Evolutionary conservation across 108 stramenopile genomes (phyloP).

Genomic region (Nitzschia sp.): DNA sequence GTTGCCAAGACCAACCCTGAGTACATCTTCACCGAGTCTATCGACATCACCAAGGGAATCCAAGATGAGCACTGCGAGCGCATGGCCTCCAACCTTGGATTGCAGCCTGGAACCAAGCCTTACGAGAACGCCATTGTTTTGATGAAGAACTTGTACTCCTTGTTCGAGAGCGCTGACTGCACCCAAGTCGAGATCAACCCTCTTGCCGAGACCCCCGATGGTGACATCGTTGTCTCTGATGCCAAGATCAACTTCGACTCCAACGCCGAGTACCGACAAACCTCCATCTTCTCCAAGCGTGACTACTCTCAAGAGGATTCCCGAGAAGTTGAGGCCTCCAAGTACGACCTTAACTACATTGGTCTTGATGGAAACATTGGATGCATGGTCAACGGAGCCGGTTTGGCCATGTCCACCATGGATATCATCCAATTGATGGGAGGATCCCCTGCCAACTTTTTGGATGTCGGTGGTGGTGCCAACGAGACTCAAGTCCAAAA

Average conservation of each 20-base stretch:
- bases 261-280: slow-evolving; percentile 84
- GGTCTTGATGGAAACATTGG: slow-evolving; percentile 96
- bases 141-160: slow-evolving; percentile 76
- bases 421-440: slow-evolving; percentile 94
- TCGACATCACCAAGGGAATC: slow-evolving; percentile 80
- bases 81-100: slow-evolving; percentile 56
- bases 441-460: slow-evolving; percentile 93
- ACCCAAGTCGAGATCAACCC: slow-evolving; percentile 94
- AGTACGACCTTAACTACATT: slow-evolving; percentile 94
- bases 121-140: slow-evolving; percentile 52
- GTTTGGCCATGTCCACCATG: slow-evolving; percentile 95
- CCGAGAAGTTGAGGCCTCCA: slow-evolving; percentile 78
- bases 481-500: slow-evolving; percentile 69
- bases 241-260: slow-evolving; percentile 94
- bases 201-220: slow-evolving; percentile 73
- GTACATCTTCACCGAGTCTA: slow-evolving; percentile 71
- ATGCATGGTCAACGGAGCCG: slow-evolving; percentile 98
- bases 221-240: slow-evolving; percentile 73
- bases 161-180: slow-evolving; percentile 80
- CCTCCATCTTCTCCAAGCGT: slow-evolving; percentile 65
- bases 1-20: slow-evolving; percentile 71
- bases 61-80: slow-evolving; percentile 57
- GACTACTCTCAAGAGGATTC: slow-evolving; percentile 87
- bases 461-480: slow-evolving; percentile 92
- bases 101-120: slow-evolving; percentile 32